Evolutionary conservation across 257 asterid species (phyloP), one percentile per base, ranked within the genome.

Genomic region (Catharanthus roseus): DNA sequence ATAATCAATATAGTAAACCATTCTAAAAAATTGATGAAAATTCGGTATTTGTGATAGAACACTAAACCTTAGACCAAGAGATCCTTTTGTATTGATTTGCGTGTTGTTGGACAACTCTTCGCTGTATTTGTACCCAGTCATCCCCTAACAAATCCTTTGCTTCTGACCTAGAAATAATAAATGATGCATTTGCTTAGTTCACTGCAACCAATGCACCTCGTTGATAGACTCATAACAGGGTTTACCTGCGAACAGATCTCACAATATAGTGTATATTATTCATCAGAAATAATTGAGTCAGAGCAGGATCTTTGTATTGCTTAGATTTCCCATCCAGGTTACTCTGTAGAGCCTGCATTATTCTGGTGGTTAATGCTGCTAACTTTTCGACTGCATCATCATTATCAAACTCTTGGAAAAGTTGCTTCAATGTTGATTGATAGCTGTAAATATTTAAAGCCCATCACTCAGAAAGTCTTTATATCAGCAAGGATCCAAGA

Each of bases 121-220:
- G 81, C 70, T 93, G 97, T 80, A 93, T 91, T 80, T 91, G 97
- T 76, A 93, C 99, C 99, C 99, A 93, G 77, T 93, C 99, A 78
- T 91, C 91, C 38, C 99, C 99, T 72, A 93, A 76, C 77, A 93
- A 75, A 81, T 93, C 95, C 84, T 93, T 93, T 41, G 96, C 99
- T 77, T 93, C 99, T n/a, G 96, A 93, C 86, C 99, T 93, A 65
- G 50, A 80, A 69, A 67, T 58, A 28, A 74, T 63, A 24, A 44
- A 75, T 67, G 36, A 56, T 21, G 41, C 51, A 77, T 68, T 58
- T 45, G 16, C 28, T 12, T 5, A 67, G 66, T 51, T 44, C 62
- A 36, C 42, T 11, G 29, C 28, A 21, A 19, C 7, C 21, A 9
- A 49, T 33, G 42, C 39, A 16, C 36, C 45, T 65, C 24, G 65